phyloP scores from a whole-genome alignment of 345 rosid genomes.

The Bruguiera sexangula region DNA sequence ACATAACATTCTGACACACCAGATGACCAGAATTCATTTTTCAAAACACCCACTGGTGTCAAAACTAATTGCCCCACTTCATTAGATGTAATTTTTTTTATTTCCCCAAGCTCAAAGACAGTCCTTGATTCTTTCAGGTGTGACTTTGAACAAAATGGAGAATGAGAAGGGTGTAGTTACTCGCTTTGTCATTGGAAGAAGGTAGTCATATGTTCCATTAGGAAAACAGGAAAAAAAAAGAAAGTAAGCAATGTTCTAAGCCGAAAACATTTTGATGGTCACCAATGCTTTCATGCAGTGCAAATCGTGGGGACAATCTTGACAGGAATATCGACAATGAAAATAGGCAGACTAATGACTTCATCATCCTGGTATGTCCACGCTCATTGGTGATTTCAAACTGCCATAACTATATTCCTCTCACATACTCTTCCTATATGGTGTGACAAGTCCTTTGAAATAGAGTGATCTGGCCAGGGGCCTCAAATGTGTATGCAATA shows the following conservation, averaged over 20 bases:
- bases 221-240: background rate
- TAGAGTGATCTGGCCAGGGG: background rate
- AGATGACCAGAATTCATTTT: background rate
- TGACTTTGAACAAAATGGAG: constrained; percentile 24
- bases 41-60: background rate
- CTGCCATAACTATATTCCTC: background rate
- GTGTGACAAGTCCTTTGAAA: background rate
- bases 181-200: constrained; percentile 32
- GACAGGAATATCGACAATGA: constrained; percentile 61
- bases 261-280: background rate
- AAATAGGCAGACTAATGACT: constrained; percentile 62
- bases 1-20: too few species aligned
- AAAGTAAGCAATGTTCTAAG: background rate
- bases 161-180: constrained; percentile 22
- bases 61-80: background rate
- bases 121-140: constrained; percentile 11
- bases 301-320: constrained; percentile 57
- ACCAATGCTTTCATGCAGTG: constrained; percentile 17
- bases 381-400: constrained; percentile 7
- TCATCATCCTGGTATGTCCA: constrained; percentile 60
- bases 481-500: background rate
- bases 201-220: constrained; percentile 5
- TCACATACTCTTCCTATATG: background rate
- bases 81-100: background rate
- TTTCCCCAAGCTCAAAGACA: background rate